These are phyloP conservation scores for Oidiodendron maius DNA, from an alignment of 495 filamentous ascomycete species.

Conservation along the genomic window DNA sequence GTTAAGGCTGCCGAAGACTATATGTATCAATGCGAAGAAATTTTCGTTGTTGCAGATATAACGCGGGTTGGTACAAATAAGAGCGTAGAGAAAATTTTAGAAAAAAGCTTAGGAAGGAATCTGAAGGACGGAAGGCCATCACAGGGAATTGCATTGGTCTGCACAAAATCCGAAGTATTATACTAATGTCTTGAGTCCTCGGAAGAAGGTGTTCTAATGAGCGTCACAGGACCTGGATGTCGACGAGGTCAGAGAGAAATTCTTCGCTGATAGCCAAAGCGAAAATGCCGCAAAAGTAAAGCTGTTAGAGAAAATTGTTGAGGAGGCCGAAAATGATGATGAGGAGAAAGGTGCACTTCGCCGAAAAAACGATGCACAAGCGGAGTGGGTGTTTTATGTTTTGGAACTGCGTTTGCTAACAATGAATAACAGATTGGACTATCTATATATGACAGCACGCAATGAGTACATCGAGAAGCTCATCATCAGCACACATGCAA, in stretches of 20 bases:
- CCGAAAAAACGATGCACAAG: not conserved
- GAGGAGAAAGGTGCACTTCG: not conserved
- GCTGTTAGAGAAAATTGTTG: slow-evolving; percentile 1
- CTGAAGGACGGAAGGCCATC: slow-evolving; percentile 3
- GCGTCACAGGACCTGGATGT: slow-evolving; percentile 19
- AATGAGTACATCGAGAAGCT: slow-evolving; percentile 20
- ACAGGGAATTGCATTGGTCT: slow-evolving; percentile 17
- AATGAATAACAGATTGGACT: slow-evolving; percentile 13
- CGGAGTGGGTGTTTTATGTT: not conserved
- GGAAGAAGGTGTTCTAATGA: not conserved
- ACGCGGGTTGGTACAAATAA: slow-evolving; percentile 19
- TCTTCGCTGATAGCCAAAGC: slow-evolving; percentile 6
- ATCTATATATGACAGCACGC: slow-evolving; percentile 20
- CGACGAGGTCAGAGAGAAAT: slow-evolving; percentile 8
- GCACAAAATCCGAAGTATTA: slow-evolving; percentile 17
- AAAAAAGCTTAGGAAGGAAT: slow-evolving; percentile 5
- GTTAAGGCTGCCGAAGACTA: slow-evolving; percentile 24
- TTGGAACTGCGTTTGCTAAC: not conserved
- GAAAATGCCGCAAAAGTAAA: slow-evolving; percentile 1
- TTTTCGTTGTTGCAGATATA: slow-evolving; percentile 24
- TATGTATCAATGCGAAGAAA: slow-evolving; percentile 21
- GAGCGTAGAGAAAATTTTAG: slow-evolving; percentile 9
- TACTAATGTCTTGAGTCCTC: not conserved
- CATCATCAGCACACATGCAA: slow-evolving; percentile 5
- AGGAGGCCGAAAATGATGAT: slow-evolving; percentile 5